Evolutionary conservation across 345 rosid species (phyloP).

Genomic region (Ceriops zippeliana): DNA sequence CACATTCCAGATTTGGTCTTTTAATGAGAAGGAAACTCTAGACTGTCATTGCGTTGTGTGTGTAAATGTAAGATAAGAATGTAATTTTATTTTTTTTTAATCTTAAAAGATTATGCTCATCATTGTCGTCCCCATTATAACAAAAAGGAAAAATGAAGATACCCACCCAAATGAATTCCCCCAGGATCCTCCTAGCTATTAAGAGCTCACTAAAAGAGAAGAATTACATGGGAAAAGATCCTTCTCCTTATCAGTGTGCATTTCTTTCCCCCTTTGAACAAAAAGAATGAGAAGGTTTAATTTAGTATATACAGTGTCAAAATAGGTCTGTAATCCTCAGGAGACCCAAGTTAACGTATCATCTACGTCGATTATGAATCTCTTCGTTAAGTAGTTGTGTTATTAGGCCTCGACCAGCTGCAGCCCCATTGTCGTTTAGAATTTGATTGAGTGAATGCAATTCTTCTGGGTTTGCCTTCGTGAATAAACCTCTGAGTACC

Average conservation of each 20-base stretch:
- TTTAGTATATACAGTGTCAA: conserved; percentile 33
- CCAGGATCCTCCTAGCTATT: neutral
- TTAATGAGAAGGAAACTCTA: too few relatives aligned
- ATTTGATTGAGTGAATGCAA: conserved; percentile 42
- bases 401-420: conserved; percentile 35
- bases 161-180: neutral
- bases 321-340: conserved; percentile 10
- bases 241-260: too few relatives aligned
- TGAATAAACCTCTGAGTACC: conserved; percentile 49
- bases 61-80: too few relatives aligned
- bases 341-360: conserved; percentile 26
- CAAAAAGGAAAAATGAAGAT: too few relatives aligned
- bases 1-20: too few relatives aligned
- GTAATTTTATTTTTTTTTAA: too few relatives aligned
- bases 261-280: neutral
- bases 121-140: too few relatives aligned
- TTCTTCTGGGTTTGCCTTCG: conserved; percentile 73
- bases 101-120: too few relatives aligned
- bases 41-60: too few relatives aligned
- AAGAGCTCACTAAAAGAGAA: too few relatives aligned
- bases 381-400: conserved; percentile 54
- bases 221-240: neutral
- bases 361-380: conserved; percentile 46
- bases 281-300: conserved; percentile 28
- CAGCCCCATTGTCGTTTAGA: conserved; percentile 36